Base-by-base conservation (phyloP, 768 basidiomycete genomes). In the Cystoderma amianthinum region DNA sequence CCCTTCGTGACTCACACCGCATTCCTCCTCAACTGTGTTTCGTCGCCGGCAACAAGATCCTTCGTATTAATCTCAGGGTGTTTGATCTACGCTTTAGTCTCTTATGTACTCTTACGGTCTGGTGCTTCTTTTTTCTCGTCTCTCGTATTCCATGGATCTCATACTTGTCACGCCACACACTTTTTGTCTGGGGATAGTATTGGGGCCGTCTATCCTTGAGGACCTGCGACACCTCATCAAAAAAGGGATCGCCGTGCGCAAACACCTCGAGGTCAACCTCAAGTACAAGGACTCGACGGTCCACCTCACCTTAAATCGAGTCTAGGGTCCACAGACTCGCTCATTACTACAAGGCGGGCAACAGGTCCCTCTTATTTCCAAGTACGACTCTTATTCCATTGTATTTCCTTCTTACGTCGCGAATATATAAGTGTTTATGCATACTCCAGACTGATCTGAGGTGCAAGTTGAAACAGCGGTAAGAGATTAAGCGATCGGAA, bases 261-360 rank as follows among this genome's bases (percentile, higher is more conserved):
- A 97, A 77, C 95, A 98, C 70, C 80, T 99, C 54, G 91, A 96
- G 68, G 75, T 78, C 58, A 97, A 96, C 85, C 84, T 95, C 64
- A 95, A 94, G 68, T 95, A 99, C 80, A 95, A 92, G 77, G 94
- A 97, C 78, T 90, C 89, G 66, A 95, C 74, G 64, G 74, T 76
- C 69, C 90, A 93, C 64, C 83, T 97, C 58, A 97, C 97, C 75
- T 74, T 97, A n/a, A 56, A 95, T 99, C 76, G 95, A 99, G 78
- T 95, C 92, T 53, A 81, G 95, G 55, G 97, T 99, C n/a, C n/a
- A n/a, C n/a, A n/a, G n/a, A n/a, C n/a, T n/a, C n/a, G n/a, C n/a
- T n/a, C n/a, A n/a, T n/a, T 98, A 97, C 79, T 97, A 97, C 84
- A 95, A 94, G 80, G 84, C 87, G 58, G 86, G 79, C 90, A 94